Base-by-base conservation (phyloP, 257 asterid genomes). In the Plantago major region DNA sequence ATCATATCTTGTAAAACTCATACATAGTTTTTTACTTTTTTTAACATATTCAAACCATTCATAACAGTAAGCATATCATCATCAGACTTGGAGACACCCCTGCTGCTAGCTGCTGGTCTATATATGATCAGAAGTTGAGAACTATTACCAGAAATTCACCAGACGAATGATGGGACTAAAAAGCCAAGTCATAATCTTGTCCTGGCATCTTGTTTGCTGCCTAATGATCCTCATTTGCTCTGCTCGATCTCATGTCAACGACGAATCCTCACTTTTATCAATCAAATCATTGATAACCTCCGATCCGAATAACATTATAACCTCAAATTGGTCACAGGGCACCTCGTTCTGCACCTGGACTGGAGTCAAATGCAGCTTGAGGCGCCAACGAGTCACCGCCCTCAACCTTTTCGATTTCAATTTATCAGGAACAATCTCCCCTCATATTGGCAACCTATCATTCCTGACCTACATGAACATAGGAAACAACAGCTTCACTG, bases 311-410 rank as follows among this genome's bases (percentile, higher is more conserved):
- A 10, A 42, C 19, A 8, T 68, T 3, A 10, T 68, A 11, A 22
- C 58, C 2, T 40, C 19, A 10, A 68, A 60, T 10, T 68, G 73
- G 73, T 45, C 71, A 6, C 54, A 15, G 2, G 62, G 16, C 4
- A 60, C 73, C 16, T 42, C 55, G 1, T 60, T 67, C 19, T 67
- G 67, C 37, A 43, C 42, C 15, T 67, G 73, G 67, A 51, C 13
- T 43, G 73, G 67, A 11, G 38, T 67, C 52, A 60, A 38, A 12
- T 67, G 72, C 26, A 22, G 73, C 19, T 38, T 2, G 3, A 45
- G 44, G 42, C 63, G n/a, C 55, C 48, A 9, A 5, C 18, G 63
- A 45, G 73, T 54, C 2, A n/a, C n/a, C 0, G 16, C 28, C 6
- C 43, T 64, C 9, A 15, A 64, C 55, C 62, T 64, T 4, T 64